phyloP scores from a whole-genome alignment of 2,329 filamentous ascomycete genomes.

The Xylariaceae sp. region DNA sequence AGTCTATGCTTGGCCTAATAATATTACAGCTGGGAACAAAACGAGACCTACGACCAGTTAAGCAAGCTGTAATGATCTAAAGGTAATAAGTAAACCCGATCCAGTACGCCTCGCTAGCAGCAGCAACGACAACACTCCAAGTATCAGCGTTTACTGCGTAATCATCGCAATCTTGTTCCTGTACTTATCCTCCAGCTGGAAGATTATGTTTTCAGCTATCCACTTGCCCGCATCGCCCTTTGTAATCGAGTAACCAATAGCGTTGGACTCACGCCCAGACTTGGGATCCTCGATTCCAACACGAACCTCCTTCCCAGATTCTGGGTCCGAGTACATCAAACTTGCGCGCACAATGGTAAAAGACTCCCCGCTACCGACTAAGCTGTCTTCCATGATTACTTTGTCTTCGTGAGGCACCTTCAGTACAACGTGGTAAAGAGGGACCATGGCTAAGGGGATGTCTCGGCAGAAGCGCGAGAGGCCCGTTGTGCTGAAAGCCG shows the following conservation, averaged over 20 bases:
- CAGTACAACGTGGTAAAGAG: slow-evolving; percentile 43
- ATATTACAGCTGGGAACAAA: too few species aligned
- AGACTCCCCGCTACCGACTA: slow-evolving; percentile 32
- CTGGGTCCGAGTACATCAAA: slow-evolving; percentile 31
- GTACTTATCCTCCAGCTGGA: slow-evolving; percentile 26
- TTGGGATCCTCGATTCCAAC: slow-evolving; percentile 41
- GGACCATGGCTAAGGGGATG: slow-evolving; percentile 41
- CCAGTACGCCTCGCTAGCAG: too few species aligned
- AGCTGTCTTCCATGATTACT: slow-evolving; percentile 41
- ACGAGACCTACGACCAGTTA: too few species aligned
- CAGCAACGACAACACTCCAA: too few species aligned
- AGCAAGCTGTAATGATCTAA: too few species aligned
- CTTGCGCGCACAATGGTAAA: slow-evolving; percentile 39
- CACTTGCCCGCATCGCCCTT: slow-evolving; percentile 48
- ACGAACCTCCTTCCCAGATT: slow-evolving; percentile 31
- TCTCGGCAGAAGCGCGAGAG: slow-evolving; percentile 40
- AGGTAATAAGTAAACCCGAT: too few species aligned
- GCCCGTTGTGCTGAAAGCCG: slow-evolving; percentile 44
- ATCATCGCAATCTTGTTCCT: slow-evolving; percentile 33
- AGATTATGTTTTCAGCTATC: slow-evolving; percentile 41
- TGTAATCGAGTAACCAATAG: slow-evolving; percentile 47
- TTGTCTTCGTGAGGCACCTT: slow-evolving; percentile 48
- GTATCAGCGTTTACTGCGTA: too few species aligned
- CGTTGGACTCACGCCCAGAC: slow-evolving; percentile 31
- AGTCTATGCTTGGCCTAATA: too few species aligned